phyloP scores from a whole-genome alignment of 2,329 filamentous ascomycete genomes.

The Colletotrichum sp. region DNA sequence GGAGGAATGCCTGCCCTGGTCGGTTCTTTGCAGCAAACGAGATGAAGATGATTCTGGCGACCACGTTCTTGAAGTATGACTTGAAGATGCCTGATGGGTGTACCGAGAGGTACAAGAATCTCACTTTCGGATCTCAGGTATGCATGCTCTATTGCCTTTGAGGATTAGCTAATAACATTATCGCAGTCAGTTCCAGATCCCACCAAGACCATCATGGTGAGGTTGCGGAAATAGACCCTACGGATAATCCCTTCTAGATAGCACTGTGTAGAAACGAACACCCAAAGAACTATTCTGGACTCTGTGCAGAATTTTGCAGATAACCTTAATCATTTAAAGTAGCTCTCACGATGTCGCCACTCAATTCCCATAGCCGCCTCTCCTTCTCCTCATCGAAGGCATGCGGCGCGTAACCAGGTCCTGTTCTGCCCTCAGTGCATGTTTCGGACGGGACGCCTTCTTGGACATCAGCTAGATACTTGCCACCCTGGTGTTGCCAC shows the following conservation, averaged over 20 bases:
- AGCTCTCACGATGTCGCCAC: not conserved
- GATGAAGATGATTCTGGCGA: constrained; percentile 47
- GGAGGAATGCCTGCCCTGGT: constrained; percentile 43
- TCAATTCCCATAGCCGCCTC: not conserved
- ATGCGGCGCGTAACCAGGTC: not conserved
- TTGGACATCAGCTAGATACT: constrained; percentile 28
- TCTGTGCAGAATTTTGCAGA: not conserved
- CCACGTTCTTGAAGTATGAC: constrained; percentile 45
- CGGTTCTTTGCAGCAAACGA: constrained; percentile 50
- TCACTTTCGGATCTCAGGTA: not conserved
- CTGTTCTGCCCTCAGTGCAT: not conserved
- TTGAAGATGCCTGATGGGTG: constrained; percentile 33
- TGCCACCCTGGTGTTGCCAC: constrained; percentile 42
- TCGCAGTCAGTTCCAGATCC: not conserved
- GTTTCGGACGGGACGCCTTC: not conserved
- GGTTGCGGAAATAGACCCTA: not conserved
- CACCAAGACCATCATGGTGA: not conserved
- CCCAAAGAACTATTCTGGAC: not conserved
- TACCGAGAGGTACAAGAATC: not conserved
- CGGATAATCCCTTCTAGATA: not conserved
- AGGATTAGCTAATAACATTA: not conserved
- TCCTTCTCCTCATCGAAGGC: not conserved
- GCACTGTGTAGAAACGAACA: not conserved
- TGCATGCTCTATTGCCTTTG: not conserved
- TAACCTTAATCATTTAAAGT: not conserved